Base-by-base conservation (phyloP, 305 asterid genomes). In the Euphrasia arctica region DNA sequence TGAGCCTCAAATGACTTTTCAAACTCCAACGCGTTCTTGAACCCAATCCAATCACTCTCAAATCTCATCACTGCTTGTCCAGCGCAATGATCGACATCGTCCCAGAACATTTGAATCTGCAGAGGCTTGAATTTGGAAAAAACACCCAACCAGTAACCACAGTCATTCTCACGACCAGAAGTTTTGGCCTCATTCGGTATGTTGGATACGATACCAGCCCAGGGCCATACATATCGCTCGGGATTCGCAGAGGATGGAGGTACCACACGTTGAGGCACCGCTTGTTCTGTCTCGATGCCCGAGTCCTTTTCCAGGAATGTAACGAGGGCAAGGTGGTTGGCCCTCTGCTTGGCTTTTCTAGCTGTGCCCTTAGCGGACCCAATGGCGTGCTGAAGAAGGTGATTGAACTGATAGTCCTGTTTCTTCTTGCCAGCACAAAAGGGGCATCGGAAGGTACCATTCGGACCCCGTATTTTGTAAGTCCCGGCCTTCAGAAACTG, bases 381-480 rank as follows among this genome's bases (percentile, higher is more conserved):
- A 56, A 86, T 72, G 11, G 95, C 95, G 78, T 91, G 98, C 56
- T 82, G 89, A 75, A 70, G 70, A 13, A 91, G 92, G 62, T 91
- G 95, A 68, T 81, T 75, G 73, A 76, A 84, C 77, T 81, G 81
- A 77, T 85, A 91, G 73, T 80, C 95, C 34, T 90, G 97, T 60
- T 90, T 90, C 79, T 90, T 89, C 82, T 82, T 87, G 34, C 97
- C 95, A 32, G 91, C 94, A 75, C 97, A 89, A 42, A 89, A 89
- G 55, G 96, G 97, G 68, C 96, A 91, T 49, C 91, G 78, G 54
- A 91, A 77, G 66, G 75, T 36, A 64, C 93, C 90, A 71, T 84
- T 88, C 13, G 93, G 91, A 41, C 91, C 89, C 79, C 82, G 86
- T 8, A 90, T 88, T 71, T 86, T 88, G 72, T 69, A 73, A 5